Evolutionary conservation across 73 alveolate genomes (phyloP), one percentile per base, ranked within the genome.

Genomic region (Paramecium bursaria): DNA sequence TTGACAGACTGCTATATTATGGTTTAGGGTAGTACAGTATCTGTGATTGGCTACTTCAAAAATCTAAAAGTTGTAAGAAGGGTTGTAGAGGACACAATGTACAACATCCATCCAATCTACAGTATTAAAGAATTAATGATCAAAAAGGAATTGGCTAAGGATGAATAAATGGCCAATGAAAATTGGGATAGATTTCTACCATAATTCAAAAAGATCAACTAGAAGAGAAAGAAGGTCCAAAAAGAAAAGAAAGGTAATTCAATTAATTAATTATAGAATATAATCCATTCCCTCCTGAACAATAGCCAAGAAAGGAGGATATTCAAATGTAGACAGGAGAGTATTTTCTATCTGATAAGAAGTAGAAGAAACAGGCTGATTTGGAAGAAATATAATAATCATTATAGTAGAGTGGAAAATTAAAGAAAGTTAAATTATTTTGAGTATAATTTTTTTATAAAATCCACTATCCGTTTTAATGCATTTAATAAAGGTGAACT

Each of bases 21-120:
- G 87, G 99, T 98, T 0, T 96, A 98, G 87, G 99, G 99, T n/a
- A 94, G 94, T 76, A 98, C 99, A 7, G 99, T 98, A n/a, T 85
- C 98, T 57, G 96, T 96, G 25, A 96, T 98, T 97, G 99, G 99
- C n/a, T 86, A 94, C 74, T 91, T 92, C 93, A 94, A 91, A 74
- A 95, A 95, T 73, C 86, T 97, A 22, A 95, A 97, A 77, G 87
- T 67, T 39, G 98, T 93, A 14, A 80, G 99, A 51, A 94, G 94
- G 75, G 93, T 96, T 3, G 93, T 95, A 14, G 85, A 92, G 29
- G 99, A 98, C 77, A 95, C 99, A 39, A 94, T 98, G 98, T 82
- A 90, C 74, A 98, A 98, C 90, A 86, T 97, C 31, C 99, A 98
- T 87, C 99, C 99, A 39, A 91, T 95, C 30, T 95, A 94, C 67